Conservation (phyloP, 768 basidiomycete genomes). For the Termitomyces heimii region DNA sequence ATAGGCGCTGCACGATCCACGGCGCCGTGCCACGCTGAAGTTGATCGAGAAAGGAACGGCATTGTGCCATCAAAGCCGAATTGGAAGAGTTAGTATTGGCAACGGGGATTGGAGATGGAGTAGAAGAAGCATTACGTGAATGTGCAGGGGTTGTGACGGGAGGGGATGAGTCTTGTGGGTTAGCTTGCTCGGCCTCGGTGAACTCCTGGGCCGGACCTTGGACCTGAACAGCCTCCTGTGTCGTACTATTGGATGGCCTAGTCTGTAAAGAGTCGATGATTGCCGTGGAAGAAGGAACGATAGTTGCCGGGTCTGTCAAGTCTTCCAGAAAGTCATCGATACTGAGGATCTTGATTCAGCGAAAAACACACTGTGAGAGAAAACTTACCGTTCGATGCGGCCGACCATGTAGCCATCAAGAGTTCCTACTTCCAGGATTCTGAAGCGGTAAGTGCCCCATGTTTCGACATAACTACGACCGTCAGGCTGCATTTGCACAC, state of each 20-base stretch:
- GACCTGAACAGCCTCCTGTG: background rate
- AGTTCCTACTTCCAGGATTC: constrained; percentile 75
- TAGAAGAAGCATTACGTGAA: background rate
- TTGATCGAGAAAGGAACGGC: constrained; percentile 37
- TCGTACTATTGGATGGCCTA: constrained; percentile 1
- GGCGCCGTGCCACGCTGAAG: constrained; percentile 69
- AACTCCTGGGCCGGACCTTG: background rate
- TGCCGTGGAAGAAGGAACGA: constrained; percentile 8
- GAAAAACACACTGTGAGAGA: background rate
- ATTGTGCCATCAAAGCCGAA: constrained; percentile 45
- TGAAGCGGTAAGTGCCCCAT: constrained; percentile 63
- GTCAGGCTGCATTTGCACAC: constrained; percentile 83
- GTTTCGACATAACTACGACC: constrained; percentile 84
- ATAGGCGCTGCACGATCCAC: constrained; percentile 88
- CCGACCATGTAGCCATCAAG: constrained; percentile 90
- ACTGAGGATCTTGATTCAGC: constrained; percentile 5
- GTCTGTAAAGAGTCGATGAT: constrained; percentile 3
- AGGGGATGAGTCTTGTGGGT: background rate
- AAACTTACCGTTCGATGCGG: constrained; percentile 55
- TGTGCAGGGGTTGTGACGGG: constrained; percentile 4
- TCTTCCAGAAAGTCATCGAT: constrained; percentile 28
- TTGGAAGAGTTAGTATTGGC: constrained; percentile 30
- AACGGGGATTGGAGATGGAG: constrained; percentile 12
- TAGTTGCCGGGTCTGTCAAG: constrained; percentile 15
- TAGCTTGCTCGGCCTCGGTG: background rate